phyloP scores from a whole-genome alignment of 78 protist species.

The Dictyostelium intermedium region DNA sequence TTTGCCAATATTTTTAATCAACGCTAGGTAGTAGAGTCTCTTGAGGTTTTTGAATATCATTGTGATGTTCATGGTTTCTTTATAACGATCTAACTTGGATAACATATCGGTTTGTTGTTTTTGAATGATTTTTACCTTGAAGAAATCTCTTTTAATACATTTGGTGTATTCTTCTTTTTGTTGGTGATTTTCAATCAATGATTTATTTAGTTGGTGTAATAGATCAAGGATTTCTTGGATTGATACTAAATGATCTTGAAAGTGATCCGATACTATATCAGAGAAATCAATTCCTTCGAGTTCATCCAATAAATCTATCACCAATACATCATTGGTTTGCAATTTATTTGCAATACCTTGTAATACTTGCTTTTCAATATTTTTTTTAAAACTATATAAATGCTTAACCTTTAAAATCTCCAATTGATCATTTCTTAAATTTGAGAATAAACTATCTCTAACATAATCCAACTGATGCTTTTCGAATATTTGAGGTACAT shows the following conservation, averaged over 20 bases:
- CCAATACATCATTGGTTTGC: neutral
- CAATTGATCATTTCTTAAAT: constrained; percentile 8
- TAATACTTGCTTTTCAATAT: neutral
- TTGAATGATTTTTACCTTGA: neutral
- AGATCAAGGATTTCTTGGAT: neutral
- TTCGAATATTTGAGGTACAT: neutral
- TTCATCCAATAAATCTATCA: neutral
- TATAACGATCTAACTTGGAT: neutral
- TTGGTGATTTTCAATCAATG: neutral
- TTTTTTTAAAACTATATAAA: neutral
- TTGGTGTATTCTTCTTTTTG: neutral
- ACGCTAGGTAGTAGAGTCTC: neutral
- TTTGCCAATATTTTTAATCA: neutral
- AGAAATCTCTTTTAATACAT: neutral
- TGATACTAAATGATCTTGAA: neutral
- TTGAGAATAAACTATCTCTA: neutral
- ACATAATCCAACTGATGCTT: neutral
- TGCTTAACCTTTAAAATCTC: neutral
- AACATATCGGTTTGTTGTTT: neutral
- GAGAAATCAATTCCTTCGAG: constrained; percentile 6
- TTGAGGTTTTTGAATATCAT: neutral
- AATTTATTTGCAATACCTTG: neutral
- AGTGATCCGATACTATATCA: neutral
- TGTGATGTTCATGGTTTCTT: neutral
- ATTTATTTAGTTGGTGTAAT: neutral